Percentiles rank a stretch among this genome's conserved stretches.
Evolutionary conservation across 345 rosid species (phyloP).

Genomic region (Turnera subulata): DNA sequence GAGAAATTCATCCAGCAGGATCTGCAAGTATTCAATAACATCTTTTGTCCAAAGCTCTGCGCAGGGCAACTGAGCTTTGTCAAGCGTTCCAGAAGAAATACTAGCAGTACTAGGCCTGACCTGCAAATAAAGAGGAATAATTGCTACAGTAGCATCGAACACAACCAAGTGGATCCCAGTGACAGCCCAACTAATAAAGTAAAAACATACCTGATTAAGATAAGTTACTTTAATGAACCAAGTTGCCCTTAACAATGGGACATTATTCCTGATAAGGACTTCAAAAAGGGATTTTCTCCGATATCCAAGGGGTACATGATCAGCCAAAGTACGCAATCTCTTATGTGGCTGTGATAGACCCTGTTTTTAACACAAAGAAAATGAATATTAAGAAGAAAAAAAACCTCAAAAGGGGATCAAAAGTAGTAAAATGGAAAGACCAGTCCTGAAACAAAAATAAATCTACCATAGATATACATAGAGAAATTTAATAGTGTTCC

Average conservation of each 20-base stretch:
- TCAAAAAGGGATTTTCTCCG: constrained; percentile 73
- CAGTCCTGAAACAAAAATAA: too few species aligned
- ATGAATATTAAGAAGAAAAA: not conserved
- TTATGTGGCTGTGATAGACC: constrained; percentile 85
- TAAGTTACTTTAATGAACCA: constrained; percentile 96
- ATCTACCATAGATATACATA: too few species aligned
- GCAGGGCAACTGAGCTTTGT: constrained; percentile 35
- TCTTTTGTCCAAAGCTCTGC: constrained; percentile 97
- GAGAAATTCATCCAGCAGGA: constrained; percentile 70
- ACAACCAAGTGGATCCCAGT: not conserved
- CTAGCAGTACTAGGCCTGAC: constrained; percentile 61
- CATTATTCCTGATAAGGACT: constrained; percentile 87
- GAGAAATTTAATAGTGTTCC: too few species aligned
- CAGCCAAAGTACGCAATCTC: constrained; percentile 78
- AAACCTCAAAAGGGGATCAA: not conserved
- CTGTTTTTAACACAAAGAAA: not conserved
- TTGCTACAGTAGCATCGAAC: constrained; percentile 6
- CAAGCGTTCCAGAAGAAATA: constrained; percentile 57
- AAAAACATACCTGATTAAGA: constrained; percentile 77
- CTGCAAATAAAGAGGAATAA: constrained; percentile 40
- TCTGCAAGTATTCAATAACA: constrained; percentile 83
- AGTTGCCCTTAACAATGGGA: constrained; percentile 91
- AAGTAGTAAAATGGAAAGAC: too few species aligned
- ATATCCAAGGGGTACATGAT: constrained; percentile 82
- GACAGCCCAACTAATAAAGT: not conserved